These are phyloP conservation scores for Mycena alexandri DNA, from an alignment of 768 basidiomycete genomes.

Conservation along the genomic window DNA sequence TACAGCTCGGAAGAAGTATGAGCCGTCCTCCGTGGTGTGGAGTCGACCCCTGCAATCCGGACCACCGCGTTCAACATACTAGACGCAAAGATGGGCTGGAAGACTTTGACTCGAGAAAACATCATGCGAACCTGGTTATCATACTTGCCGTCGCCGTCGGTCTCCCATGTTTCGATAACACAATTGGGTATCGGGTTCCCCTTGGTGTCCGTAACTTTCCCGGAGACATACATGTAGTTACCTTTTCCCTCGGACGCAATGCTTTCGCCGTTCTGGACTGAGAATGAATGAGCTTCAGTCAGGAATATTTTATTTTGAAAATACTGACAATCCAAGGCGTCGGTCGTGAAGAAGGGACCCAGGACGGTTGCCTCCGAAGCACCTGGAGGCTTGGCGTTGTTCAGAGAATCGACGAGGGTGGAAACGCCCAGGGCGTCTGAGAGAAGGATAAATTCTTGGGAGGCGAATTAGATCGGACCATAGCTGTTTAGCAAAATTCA, in stretches of 20 bases:
- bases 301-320: background rate
- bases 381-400: slow-evolving; percentile 71
- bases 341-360: slow-evolving; percentile 87
- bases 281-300: background rate
- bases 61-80: slow-evolving; percentile 66
- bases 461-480: slow-evolving; percentile 40
- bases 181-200: slow-evolving; percentile 77
- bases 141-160: slow-evolving; percentile 70
- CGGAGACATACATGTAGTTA: slow-evolving; percentile 85
- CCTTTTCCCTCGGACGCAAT: slow-evolving; percentile 93
- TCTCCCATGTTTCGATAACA: slow-evolving; percentile 87
- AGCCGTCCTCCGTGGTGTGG: slow-evolving; percentile 69
- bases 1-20: slow-evolving; percentile 78
- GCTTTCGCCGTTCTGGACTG: slow-evolving; percentile 76
- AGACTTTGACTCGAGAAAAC: too few relatives aligned
- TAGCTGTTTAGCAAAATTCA: background rate
- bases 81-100: slow-evolving; percentile 19
- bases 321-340: slow-evolving; percentile 75
- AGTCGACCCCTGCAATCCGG: slow-evolving; percentile 85
- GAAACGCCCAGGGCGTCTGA: slow-evolving; percentile 87
- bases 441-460: slow-evolving; percentile 85
- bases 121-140: slow-evolving; percentile 50
- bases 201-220: slow-evolving; percentile 70
- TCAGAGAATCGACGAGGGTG: slow-evolving; percentile 79
- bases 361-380: slow-evolving; percentile 84